Base-by-base conservation (phyloP, 2,329 filamentous ascomycete species). In the Trichoderma sp. region DNA sequence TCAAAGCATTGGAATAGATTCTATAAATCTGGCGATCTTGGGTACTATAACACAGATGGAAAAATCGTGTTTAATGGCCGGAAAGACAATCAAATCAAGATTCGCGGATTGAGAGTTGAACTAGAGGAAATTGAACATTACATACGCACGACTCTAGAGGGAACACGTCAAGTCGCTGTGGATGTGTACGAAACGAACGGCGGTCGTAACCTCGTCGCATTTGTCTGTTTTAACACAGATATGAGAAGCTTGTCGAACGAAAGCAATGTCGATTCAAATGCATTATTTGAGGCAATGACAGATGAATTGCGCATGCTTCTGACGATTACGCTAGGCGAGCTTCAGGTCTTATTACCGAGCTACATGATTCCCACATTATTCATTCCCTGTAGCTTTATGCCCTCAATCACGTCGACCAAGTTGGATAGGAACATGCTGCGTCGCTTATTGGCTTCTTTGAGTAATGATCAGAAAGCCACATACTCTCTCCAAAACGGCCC, bases 1-100 rank as follows among this genome's bases (percentile, higher is more conserved):
- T 43, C 33, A 11, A 27, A 40, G 19, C 35, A 33, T 33, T 76
- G 76, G 6, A 66, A 55, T 11, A 21, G 62, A 16, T 70, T 81
- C 13, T 85, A 84, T 71, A 80, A 80, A 68, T 83, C 83, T 3
- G 83, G 83, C 7, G 83, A 85, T 70, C 76, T 85, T 10, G 82
- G 76, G 4, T 75, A 75, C 53, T 83, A 83, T 31, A 74, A 79
- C 40, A 72, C 75, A 0, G 78, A 83, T 58, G 80, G 81, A 1
- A 73, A 74, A 29, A 73, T 85, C 6, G 72, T 79, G 0, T 84
- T 81, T 64, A 74, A 84, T 53, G 85, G 85, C 55, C 79, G 87
- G 21, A 86, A 85, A 72, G 86, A 88, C 71, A 81, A 81, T 0
- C 86, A 88, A 73, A 81, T 88, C 57, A 89, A 89, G 75, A 75